Conservation (phyloP, 2,329 filamentous ascomycete genomes). For the Iodosphaeria phyllophila region DNA sequence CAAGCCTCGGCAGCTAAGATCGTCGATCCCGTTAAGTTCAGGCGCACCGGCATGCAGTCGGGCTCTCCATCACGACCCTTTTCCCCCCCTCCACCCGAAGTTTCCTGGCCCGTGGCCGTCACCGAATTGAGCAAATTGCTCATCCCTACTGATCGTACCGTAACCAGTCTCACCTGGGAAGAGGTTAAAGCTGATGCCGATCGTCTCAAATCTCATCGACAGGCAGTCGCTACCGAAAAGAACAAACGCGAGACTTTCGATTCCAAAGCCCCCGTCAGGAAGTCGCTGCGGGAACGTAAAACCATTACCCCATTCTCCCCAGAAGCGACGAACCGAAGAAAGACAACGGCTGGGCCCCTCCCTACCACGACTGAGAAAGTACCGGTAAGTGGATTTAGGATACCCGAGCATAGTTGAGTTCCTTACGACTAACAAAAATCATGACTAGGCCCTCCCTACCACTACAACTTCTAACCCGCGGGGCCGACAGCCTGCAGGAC, state of each 20-base stretch:
- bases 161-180: constrained; percentile 56
- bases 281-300: constrained; percentile 58
- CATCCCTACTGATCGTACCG: constrained; percentile 58
- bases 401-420: constrained; percentile 6
- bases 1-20: constrained; percentile 74
- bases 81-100: constrained; percentile 60
- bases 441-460: constrained; percentile 6
- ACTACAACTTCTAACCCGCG: too few species aligned
- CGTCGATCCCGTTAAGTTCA: constrained; percentile 45
- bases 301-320: constrained; percentile 31
- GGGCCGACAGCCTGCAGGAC: too few species aligned
- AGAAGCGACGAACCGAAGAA: constrained; percentile 24
- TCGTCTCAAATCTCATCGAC: constrained; percentile 40
- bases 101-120: constrained; percentile 72
- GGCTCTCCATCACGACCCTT: too few species aligned
- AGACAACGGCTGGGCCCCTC: too few species aligned
- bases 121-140: constrained; percentile 68
- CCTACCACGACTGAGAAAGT: constrained; percentile 40
- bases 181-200: constrained; percentile 58
- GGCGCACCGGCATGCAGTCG: constrained; percentile 30
- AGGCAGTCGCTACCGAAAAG: background rate
- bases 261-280: constrained; percentile 18
- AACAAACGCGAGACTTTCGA: background rate
- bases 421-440: background rate
- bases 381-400: constrained; percentile 25